Conservation (phyloP, 371 early-diverging fungal genomes). For the Rhizomucor miehei region DNA sequence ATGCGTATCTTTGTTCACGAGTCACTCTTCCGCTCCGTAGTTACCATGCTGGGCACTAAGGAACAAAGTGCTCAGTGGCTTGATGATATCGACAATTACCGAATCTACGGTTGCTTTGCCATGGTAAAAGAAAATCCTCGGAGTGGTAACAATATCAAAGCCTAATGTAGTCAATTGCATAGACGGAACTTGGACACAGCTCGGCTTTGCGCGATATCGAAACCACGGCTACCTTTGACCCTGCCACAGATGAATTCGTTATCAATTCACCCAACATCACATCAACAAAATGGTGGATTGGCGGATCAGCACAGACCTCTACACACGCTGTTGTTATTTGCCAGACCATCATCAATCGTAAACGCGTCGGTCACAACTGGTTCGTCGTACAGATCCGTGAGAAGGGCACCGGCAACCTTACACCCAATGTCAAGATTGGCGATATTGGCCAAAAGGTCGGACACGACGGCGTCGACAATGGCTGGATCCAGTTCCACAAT, state of each 20-base stretch:
- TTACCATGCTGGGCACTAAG: constrained; percentile 56
- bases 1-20: constrained; percentile 67
- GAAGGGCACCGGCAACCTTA: constrained; percentile 63
- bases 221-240: constrained; percentile 84
- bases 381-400: constrained; percentile 87
- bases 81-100: constrained; percentile 46
- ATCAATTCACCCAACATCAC: constrained; percentile 84
- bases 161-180: not conserved
- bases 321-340: constrained; percentile 68
- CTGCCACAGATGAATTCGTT: constrained; percentile 71
- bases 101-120: constrained; percentile 66
- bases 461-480: constrained; percentile 87
- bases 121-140: constrained; percentile 47
- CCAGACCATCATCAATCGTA: constrained; percentile 64
- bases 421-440: constrained; percentile 79
- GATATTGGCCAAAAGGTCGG: constrained; percentile 84
- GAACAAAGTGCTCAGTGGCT: constrained; percentile 59
- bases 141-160: constrained; percentile 4
- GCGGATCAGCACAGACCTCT: constrained; percentile 80
- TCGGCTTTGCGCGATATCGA: constrained; percentile 87
- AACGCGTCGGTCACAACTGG: constrained; percentile 73
- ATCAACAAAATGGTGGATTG: constrained; percentile 94
- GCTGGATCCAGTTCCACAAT: constrained; percentile 90
- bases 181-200: constrained; percentile 73
- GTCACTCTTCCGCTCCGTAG: constrained; percentile 52